phyloP scores from a whole-genome alignment of 768 basidiomycete species.

The Kwoniella europaea region DNA sequence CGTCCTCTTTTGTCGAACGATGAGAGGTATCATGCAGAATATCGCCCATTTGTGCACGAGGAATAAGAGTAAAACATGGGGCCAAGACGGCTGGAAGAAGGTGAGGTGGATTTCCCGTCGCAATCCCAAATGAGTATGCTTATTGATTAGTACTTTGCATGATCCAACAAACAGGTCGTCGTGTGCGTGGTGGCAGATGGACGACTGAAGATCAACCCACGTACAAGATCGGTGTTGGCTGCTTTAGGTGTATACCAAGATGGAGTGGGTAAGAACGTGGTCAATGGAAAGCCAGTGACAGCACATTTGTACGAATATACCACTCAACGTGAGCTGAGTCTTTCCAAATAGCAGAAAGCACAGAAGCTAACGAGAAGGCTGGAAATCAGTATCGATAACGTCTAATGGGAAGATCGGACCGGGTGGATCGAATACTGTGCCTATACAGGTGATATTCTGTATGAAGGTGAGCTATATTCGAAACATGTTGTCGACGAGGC shows the following conservation, averaged over 20 bases:
- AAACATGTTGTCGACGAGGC: constrained; percentile 66
- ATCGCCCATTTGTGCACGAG: constrained; percentile 84
- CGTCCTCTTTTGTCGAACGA: constrained; percentile 80
- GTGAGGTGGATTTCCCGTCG: constrained; percentile 30
- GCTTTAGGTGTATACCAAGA: constrained; percentile 96
- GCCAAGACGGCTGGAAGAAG: constrained; percentile 97
- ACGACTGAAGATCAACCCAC: constrained; percentile 77
- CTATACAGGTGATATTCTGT: constrained; percentile 88
- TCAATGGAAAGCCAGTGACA: constrained; percentile 77
- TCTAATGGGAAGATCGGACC: constrained; percentile 75
- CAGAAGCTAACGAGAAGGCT: constrained; percentile 10
- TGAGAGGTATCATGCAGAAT: constrained; percentile 97
- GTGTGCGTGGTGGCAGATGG: constrained; percentile 91
- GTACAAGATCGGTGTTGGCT: constrained; percentile 69
- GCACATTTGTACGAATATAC: constrained; percentile 63
- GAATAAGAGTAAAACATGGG: constrained; percentile 90
- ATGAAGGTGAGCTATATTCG: constrained; percentile 39
- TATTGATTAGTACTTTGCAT: neutral
- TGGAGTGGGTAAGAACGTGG: constrained; percentile 65
- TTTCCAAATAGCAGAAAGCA: neutral
- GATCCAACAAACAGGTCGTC: constrained; percentile 65
- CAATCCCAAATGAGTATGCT: neutral
- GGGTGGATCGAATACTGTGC: constrained; percentile 75
- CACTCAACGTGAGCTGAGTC: constrained; percentile 71
- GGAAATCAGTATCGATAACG: constrained; percentile 72